phyloP scores from a whole-genome alignment of 78 protist genomes.

The Dictyostelium firmibasis region DNA sequence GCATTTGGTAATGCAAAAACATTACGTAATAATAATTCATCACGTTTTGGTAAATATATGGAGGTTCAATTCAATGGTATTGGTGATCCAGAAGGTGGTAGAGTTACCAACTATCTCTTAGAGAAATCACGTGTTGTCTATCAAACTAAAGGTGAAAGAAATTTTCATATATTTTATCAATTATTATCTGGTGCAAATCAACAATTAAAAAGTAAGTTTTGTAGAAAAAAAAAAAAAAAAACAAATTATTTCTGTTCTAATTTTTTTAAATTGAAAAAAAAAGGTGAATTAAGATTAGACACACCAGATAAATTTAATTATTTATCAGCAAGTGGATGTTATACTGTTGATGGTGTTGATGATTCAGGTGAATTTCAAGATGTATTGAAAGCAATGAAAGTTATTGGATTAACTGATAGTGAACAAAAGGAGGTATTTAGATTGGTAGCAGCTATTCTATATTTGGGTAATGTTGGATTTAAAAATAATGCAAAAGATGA shows the following conservation, averaged over 20 bases:
- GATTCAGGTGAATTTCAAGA: conserved; percentile 87
- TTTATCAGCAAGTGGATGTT: conserved; percentile 63
- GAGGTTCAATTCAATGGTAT: conserved; percentile 86
- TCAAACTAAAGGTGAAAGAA: conserved; percentile 73
- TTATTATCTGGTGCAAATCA: conserved; percentile 72
- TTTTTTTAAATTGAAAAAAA: background rate
- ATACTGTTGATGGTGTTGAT: conserved; percentile 89
- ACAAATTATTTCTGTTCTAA: background rate
- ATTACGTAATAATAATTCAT: conserved; percentile 88
- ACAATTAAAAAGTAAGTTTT: conserved; percentile 24
- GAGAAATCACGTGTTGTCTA: conserved; percentile 81
- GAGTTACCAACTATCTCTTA: conserved; percentile 81
- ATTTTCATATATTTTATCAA: conserved; percentile 84
- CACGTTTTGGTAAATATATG: conserved; percentile 88
- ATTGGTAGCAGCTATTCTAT: conserved; percentile 91
- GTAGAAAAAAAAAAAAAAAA: background rate
- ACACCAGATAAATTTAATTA: conserved; percentile 78
- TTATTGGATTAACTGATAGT: conserved; percentile 79
- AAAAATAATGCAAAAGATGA: conserved; percentile 77
- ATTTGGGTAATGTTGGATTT: conserved; percentile 90
- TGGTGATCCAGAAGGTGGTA: conserved; percentile 88
- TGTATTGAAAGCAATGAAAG: conserved; percentile 86
- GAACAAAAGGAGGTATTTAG: conserved; percentile 80
- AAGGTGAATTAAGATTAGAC: conserved; percentile 69
- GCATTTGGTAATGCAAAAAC: conserved; percentile 96